Evolutionary conservation across 805 yeast species (phyloP), one percentile per base, ranked within the genome.

Genomic region (Saccharomycopsis sp.): DNA sequence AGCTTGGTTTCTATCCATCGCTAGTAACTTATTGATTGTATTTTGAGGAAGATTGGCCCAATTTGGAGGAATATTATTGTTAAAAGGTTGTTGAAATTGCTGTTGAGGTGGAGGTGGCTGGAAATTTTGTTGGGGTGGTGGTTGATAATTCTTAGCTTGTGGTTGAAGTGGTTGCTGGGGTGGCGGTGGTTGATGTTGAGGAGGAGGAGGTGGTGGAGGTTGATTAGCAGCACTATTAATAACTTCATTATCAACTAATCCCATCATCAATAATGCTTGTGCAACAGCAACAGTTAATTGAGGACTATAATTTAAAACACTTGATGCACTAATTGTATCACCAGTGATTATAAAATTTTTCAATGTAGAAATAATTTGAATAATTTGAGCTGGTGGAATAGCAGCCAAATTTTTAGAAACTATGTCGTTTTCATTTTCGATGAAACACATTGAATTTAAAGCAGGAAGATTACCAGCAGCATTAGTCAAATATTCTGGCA

Each of bases 241-340:
- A n/a, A 78, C 80, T 34, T 73, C 76, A 29, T 69, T 65, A 54
- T 80, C 83, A 18, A 82, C 73, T 32, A 82, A 67, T 1, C 92
- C 94, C 88, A 82, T 81, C 36, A 80, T 64, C 15, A 82, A 59
- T 46, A 82, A 62, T 2, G 87, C 82, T 54, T 82, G 92, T 0
- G 88, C 75, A 1, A 84, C 77, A 1, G 83, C 69, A 2, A 74
- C 61, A 3, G 87, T 79, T 31, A 81, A 60, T 36, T 74, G 59
- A 14, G 77, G 76, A 48, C 74, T 60, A 50, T 71, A 60, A 41
- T 63, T 65, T 50, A 75, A 63, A 42, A 79, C 63, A 43, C 69
- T 70, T 40, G 70, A 64, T 18, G 76, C 77, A 32, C 29, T 50
- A 29, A 49, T 51, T 23, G 51, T 64, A 42, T 69, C 67, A 5